A percentile compares a stretch with the other conserved stretches of the same genome.
Conservation (phyloP, 148 eudicot species). For the Vaccinium darrowii region DNA sequence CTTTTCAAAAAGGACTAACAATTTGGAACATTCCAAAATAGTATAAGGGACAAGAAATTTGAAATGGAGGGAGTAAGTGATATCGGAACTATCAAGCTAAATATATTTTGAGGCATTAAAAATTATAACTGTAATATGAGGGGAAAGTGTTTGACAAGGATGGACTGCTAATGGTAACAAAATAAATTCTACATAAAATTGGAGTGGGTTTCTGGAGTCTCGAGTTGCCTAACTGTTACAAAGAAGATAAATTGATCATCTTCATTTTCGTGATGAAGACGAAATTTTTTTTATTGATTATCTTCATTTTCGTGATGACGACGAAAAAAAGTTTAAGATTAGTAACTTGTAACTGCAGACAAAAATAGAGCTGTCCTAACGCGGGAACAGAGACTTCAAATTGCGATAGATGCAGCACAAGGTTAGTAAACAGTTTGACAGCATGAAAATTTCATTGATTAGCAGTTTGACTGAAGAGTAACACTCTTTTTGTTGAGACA, state of each 20-base stretch:
- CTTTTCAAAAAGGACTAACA: too few relatives aligned
- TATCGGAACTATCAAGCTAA: too few relatives aligned
- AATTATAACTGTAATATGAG: background rate
- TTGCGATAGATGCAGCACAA: background rate
- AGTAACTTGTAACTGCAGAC: constrained; percentile 8
- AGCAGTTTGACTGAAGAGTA: background rate
- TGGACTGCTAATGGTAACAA: background rate
- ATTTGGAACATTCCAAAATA: too few relatives aligned
- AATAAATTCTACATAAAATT: background rate
- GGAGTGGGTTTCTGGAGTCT: background rate
- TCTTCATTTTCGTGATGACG: background rate
- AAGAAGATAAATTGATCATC: background rate
- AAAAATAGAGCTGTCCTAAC: constrained; percentile 19
- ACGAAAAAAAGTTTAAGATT: background rate
- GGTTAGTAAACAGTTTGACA: background rate
- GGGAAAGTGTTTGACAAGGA: background rate
- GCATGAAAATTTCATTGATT: background rate
- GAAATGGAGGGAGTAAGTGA: background rate
- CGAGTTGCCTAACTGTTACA: background rate
- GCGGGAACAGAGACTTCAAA: constrained; percentile 4
- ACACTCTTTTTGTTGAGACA: background rate
- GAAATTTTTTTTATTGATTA: background rate
- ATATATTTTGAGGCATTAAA: background rate
- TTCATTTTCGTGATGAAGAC: background rate
- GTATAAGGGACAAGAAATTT: too few relatives aligned